These are phyloP conservation scores for Rhododendron ferrugineum DNA, from an alignment of 148 eudicot species.

Conservation along the genomic window DNA sequence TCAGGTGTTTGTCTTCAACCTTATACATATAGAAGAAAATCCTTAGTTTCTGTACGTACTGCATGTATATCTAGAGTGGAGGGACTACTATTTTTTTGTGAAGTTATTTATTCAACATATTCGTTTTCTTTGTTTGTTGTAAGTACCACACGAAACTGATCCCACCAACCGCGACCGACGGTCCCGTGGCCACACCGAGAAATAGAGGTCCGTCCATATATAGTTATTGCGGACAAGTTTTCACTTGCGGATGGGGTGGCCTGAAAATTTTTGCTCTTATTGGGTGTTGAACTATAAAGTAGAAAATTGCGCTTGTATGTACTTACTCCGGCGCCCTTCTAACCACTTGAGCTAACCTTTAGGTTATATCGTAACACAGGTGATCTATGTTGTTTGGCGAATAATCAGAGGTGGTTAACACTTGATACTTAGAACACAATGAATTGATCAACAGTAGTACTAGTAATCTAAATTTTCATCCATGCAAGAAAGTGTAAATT, in stretches of 20 bases:
- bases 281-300: no score
- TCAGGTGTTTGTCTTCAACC: no score
- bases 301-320: not conserved
- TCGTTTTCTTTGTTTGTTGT: no score
- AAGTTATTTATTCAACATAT: no score
- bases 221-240: not conserved
- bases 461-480: not conserved
- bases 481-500: not conserved
- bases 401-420: not conserved
- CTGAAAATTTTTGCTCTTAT: no score
- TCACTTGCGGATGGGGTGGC: not conserved
- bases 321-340: not conserved
- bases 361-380: no score
- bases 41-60: not conserved
- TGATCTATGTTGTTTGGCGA: not conserved
- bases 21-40: no score
- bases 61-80: not conserved
- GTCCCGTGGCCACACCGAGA: no score
- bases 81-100: no score
- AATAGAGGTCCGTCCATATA: no score
- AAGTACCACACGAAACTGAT: no score
- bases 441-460: not conserved
- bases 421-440: not conserved
- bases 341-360: not conserved
- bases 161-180: no score